Percentiles rank a stretch among this genome's conserved stretches.
These are phyloP conservation scores for Aspergillus nomiae DNA, from an alignment of 2,329 filamentous ascomycete species.

Conservation along the genomic window DNA sequence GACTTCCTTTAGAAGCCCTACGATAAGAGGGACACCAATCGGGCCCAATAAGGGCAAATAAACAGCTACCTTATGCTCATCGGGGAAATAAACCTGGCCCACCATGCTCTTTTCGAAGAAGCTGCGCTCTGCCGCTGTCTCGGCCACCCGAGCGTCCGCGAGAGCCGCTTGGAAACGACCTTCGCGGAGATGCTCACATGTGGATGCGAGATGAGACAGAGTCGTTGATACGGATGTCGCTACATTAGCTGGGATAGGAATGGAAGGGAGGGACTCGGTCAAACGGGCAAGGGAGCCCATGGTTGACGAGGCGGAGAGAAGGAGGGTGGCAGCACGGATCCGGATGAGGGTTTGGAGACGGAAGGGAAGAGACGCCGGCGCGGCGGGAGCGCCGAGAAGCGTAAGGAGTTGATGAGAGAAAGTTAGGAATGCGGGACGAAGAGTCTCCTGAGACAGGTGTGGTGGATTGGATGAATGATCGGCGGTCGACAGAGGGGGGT, in stretches of 20 bases:
- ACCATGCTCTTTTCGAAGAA: slow-evolving; percentile 99
- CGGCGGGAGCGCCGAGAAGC: slow-evolving; percentile 79
- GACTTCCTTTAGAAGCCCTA: slow-evolving; percentile 80
- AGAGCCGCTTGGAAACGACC: slow-evolving; percentile 68
- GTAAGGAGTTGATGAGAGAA: slow-evolving; percentile 90
- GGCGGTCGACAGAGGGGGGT: slow-evolving; percentile 45
- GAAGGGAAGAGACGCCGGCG: slow-evolving; percentile 76
- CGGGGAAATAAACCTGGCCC: slow-evolving; percentile 95
- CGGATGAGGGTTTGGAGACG: slow-evolving; percentile 81
- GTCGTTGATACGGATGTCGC: slow-evolving; percentile 82
- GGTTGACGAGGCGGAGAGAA: slow-evolving; percentile 88
- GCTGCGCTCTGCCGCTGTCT: slow-evolving; percentile 84
- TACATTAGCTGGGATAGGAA: slow-evolving; percentile 85
- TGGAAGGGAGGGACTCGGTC: slow-evolving; percentile 79
- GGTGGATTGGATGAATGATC: slow-evolving; percentile 38
- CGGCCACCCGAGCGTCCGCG: slow-evolving; percentile 78
- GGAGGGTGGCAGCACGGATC: slow-evolving; percentile 80
- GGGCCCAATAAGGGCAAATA: slow-evolving; percentile 91
- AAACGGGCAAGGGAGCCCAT: slow-evolving; percentile 90
- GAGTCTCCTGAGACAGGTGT: slow-evolving; percentile 63
- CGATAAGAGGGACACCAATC: slow-evolving; percentile 82
- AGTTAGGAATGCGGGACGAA: slow-evolving; percentile 80
- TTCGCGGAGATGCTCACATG: slow-evolving; percentile 69
- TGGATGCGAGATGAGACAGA: slow-evolving; percentile 72
- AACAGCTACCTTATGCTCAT: slow-evolving; percentile 97